A percentile compares a stretch with the other conserved stretches of the same genome.
Evolutionary conservation across 306 rosid species (phyloP).

Genomic region (Cercis canadensis): DNA sequence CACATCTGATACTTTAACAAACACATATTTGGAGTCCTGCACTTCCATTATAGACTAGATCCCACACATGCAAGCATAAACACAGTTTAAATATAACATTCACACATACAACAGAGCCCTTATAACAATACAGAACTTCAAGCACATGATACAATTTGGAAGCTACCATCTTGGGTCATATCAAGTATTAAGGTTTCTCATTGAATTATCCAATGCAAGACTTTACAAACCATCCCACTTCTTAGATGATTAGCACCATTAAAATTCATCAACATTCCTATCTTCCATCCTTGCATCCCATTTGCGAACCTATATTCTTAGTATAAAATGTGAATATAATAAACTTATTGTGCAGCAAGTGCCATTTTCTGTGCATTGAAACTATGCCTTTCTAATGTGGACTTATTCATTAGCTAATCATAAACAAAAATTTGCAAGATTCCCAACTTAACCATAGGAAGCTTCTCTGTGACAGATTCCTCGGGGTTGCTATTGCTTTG

Average conservation of each 20-base stretch:
- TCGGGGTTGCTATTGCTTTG: conserved; percentile 42
- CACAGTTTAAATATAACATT: too few relatives aligned
- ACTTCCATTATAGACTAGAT: conserved; percentile 6
- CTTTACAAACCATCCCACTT: neutral
- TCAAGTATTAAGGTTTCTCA: conserved; percentile 6
- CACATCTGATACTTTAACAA: too few relatives aligned
- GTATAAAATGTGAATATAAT: conserved; percentile 4
- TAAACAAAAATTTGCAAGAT: conserved; percentile 27
- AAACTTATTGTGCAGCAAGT: conserved; percentile 14
- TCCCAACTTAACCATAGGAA: conserved; percentile 50
- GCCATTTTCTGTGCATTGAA: neutral
- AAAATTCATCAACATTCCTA: conserved; percentile 14
- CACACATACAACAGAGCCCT: neutral
- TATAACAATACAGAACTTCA: conserved; percentile 15
- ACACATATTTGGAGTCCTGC: neutral
- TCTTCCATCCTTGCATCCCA: conserved; percentile 32
- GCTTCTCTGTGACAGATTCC: conserved; percentile 49
- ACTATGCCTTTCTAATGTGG: conserved; percentile 18
- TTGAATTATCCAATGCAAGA: conserved; percentile 14
- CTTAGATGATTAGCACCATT: conserved; percentile 19
- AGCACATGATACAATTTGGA: conserved; percentile 19
- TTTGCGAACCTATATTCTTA: conserved; percentile 18
- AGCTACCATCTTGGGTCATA: conserved; percentile 12
- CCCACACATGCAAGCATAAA: too few relatives aligned
- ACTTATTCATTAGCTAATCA: conserved; percentile 25